Evolutionary conservation across 2,329 filamentous ascomycete species (phyloP).

Genomic region (Apiospora pterosperma): DNA sequence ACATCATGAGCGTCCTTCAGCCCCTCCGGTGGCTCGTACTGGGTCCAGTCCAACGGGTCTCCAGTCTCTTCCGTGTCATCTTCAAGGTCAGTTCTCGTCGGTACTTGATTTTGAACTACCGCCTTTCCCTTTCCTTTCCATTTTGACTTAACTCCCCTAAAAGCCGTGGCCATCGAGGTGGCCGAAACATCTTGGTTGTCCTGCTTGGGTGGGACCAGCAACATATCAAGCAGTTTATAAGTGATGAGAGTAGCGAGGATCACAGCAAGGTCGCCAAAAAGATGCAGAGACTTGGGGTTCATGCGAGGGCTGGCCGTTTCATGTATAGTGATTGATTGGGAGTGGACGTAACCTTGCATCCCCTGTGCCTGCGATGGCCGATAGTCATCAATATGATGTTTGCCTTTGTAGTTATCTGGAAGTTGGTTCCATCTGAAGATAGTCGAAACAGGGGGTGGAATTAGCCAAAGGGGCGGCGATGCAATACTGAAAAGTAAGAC

Average conservation of each 20-base stretch:
- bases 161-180: background rate
- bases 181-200: background rate
- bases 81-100: background rate
- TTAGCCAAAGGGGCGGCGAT: background rate
- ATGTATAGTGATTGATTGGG: background rate
- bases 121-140: background rate
- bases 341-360: background rate
- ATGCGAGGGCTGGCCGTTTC: background rate
- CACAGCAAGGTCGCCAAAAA: background rate
- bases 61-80: background rate
- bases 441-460: background rate
- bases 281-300: background rate
- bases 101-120: background rate
- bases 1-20: slow-evolving; percentile 35
- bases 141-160: background rate
- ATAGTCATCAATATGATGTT: background rate
- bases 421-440: background rate
- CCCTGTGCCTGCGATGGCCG: background rate
- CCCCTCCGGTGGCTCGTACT: slow-evolving; percentile 42
- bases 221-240: background rate
- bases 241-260: background rate
- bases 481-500: background rate
- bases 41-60: background rate
- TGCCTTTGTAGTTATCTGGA: background rate
- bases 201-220: background rate